These are phyloP conservation scores for Fusarium multiceps DNA, from an alignment of 2,329 filamentous ascomycete genomes.

Conservation along the genomic window DNA sequence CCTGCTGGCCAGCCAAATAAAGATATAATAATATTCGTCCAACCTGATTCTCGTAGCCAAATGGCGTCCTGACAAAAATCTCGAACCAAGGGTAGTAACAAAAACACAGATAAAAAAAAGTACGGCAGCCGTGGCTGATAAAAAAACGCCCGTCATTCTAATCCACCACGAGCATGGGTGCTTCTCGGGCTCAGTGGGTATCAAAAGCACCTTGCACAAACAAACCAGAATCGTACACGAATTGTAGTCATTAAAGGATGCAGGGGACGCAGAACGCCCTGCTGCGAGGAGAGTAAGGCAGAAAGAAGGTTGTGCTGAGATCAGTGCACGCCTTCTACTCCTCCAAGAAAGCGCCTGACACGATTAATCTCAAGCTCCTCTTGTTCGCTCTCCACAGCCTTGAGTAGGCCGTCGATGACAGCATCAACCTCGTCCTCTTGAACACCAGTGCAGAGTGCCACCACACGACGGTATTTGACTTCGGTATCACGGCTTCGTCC, in stretches of 20 bases:
- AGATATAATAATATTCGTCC: conserved; percentile 20
- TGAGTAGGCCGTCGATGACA: conserved; percentile 80
- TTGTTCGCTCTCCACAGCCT: conserved; percentile 89
- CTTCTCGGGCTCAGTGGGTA: conserved; percentile 44
- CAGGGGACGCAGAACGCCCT: conserved; percentile 8
- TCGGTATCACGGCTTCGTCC: conserved; percentile 86
- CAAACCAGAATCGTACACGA: conserved; percentile 33
- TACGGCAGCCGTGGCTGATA: conserved; percentile 1
- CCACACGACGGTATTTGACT: conserved; percentile 86
- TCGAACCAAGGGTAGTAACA: background rate
- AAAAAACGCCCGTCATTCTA: conserved; percentile 33
- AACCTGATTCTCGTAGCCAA: conserved; percentile 28
- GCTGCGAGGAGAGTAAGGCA: background rate
- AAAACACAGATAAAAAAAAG: conserved; percentile 16
- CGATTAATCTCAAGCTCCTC: conserved; percentile 79
- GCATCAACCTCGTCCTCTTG: conserved; percentile 82
- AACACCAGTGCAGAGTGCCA: conserved; percentile 86
- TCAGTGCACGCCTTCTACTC: conserved; percentile 73
- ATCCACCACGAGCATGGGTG: conserved; percentile 39
- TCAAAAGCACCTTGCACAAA: conserved; percentile 43
- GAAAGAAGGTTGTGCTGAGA: conserved; percentile 15
- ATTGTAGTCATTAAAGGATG: conserved; percentile 37
- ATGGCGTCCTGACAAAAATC: conserved; percentile 8
- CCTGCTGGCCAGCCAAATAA: background rate
- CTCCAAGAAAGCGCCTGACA: conserved; percentile 81